Conservation (phyloP, 331 rosid species). For the Rhamnella rubrinervis region DNA sequence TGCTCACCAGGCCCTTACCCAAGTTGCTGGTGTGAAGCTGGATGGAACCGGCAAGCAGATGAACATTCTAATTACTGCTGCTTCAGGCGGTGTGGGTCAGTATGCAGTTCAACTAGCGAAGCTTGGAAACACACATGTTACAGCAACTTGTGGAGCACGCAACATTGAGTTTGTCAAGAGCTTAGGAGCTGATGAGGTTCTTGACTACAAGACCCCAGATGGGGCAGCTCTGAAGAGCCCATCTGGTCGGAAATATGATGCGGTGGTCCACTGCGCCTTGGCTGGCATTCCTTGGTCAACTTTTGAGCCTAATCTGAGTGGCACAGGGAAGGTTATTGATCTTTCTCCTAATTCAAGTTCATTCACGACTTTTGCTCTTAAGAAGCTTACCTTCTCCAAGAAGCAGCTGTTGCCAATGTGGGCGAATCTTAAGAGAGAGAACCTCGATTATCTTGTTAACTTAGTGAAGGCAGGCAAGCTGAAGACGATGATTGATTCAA, state of each 20-base stretch:
- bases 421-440: conserved; percentile 12
- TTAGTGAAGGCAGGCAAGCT: conserved; percentile 47
- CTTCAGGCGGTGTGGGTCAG: conserved; percentile 62
- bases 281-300: conserved; percentile 44
- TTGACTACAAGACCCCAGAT: conserved; percentile 49
- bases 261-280: conserved; percentile 34
- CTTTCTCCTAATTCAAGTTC: conserved; percentile 30
- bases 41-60: conserved; percentile 28
- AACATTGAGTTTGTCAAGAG: conserved; percentile 38
- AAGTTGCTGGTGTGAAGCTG: conserved; percentile 32
- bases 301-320: conserved; percentile 44
- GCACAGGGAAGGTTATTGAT: conserved; percentile 42
- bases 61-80: conserved; percentile 51
- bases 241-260: conserved; percentile 39
- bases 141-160: conserved; percentile 59
- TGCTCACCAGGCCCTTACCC: conserved; percentile 47
- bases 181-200: conserved; percentile 57
- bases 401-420: conserved; percentile 40
- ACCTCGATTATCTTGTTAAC: conserved; percentile 34
- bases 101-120: conserved; percentile 57
- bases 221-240: conserved; percentile 51
- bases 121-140: conserved; percentile 52
- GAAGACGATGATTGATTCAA: conserved; percentile 35
- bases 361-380: conserved; percentile 11
- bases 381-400: conserved; percentile 46